phyloP scores from a whole-genome alignment of 2,329 filamentous ascomycete species.

The Aspergillus hortae region DNA sequence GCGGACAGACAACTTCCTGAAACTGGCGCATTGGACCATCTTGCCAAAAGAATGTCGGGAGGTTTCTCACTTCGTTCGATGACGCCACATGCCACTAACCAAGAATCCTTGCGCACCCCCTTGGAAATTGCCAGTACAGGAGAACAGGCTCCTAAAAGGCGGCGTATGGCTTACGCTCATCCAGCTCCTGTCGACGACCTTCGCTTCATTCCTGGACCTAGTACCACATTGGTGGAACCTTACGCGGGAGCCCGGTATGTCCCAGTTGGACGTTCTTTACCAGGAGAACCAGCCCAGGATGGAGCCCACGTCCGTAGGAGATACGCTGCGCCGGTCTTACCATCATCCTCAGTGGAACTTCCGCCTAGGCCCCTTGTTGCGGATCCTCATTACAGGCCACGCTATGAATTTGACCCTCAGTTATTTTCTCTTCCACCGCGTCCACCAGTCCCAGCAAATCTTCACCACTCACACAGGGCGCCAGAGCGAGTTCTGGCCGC shows the following conservation, averaged over 20 bases:
- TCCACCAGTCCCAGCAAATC: too few relatives aligned
- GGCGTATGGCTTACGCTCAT: slow-evolving; percentile 28
- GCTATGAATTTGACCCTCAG: not conserved
- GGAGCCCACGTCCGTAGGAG: slow-evolving; percentile 20
- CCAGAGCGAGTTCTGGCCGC: too few relatives aligned
- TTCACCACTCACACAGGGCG: too few relatives aligned
- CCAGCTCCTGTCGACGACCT: slow-evolving; percentile 12
- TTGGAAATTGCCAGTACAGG: slow-evolving; percentile 20
- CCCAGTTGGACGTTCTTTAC: slow-evolving; percentile 13
- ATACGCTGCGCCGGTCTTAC: slow-evolving; percentile 19
- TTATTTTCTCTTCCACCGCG: too few relatives aligned
- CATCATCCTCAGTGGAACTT: slow-evolving; percentile 14
- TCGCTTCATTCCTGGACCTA: slow-evolving; percentile 10
- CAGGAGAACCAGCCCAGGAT: slow-evolving; percentile 16
- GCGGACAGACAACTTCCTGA: slow-evolving; percentile 21
- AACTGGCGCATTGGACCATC: slow-evolving; percentile 22
- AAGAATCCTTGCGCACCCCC: slow-evolving; percentile 19
- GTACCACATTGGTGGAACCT: slow-evolving; percentile 9
- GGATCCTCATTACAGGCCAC: slow-evolving; percentile 7
- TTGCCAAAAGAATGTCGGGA: slow-evolving; percentile 27
- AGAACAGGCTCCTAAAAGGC: slow-evolving; percentile 30
- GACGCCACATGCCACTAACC: slow-evolving; percentile 24
- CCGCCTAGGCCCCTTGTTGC: slow-evolving; percentile 14
- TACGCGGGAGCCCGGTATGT: slow-evolving; percentile 17
- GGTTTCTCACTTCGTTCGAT: slow-evolving; percentile 25